phyloP scores from a whole-genome alignment of 2,329 filamentous ascomycete genomes.

The Clarireedia hainanense region DNA sequence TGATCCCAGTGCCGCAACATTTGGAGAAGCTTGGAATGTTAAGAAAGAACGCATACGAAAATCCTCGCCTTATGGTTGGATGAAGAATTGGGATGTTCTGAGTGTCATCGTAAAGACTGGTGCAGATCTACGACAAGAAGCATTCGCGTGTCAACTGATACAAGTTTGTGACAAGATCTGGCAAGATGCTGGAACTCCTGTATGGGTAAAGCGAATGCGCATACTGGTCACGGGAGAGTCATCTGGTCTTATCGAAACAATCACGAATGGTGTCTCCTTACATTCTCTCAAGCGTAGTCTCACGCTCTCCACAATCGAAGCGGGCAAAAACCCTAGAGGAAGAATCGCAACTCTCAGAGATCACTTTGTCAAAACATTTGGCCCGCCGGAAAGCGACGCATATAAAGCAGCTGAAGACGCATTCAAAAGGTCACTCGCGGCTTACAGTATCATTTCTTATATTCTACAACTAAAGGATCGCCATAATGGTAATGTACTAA shows the following conservation, averaged over 20 bases:
- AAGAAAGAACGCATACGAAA: constrained; percentile 80
- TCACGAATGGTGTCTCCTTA: constrained; percentile 80
- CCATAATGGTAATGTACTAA: constrained; percentile 79
- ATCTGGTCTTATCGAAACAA: constrained; percentile 78
- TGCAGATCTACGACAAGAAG: constrained; percentile 74
- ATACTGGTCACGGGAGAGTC: constrained; percentile 81
- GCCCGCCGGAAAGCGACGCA: constrained; percentile 57
- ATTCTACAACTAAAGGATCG: constrained; percentile 78
- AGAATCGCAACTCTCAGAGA: constrained; percentile 75
- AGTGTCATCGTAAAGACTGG: constrained; percentile 86
- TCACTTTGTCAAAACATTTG: constrained; percentile 76
- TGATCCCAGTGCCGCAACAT: constrained; percentile 77
- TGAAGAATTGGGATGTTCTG: constrained; percentile 83
- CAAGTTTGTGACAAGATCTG: constrained; percentile 75
- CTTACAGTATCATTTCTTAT: constrained; percentile 80
- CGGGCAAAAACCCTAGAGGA: constrained; percentile 63
- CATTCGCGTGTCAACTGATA: constrained; percentile 80
- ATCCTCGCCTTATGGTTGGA: constrained; percentile 78
- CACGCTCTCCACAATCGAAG: constrained; percentile 65
- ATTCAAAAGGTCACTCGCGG: constrained; percentile 74
- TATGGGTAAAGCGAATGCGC: constrained; percentile 87
- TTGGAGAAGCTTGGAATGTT: constrained; percentile 77
- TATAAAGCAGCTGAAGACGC: constrained; percentile 68
- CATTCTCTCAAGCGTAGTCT: constrained; percentile 78
- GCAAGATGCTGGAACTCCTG: constrained; percentile 63